Conservation (phyloP, 352 stramenopile species). For the Aphanomyces stellatus region DNA sequence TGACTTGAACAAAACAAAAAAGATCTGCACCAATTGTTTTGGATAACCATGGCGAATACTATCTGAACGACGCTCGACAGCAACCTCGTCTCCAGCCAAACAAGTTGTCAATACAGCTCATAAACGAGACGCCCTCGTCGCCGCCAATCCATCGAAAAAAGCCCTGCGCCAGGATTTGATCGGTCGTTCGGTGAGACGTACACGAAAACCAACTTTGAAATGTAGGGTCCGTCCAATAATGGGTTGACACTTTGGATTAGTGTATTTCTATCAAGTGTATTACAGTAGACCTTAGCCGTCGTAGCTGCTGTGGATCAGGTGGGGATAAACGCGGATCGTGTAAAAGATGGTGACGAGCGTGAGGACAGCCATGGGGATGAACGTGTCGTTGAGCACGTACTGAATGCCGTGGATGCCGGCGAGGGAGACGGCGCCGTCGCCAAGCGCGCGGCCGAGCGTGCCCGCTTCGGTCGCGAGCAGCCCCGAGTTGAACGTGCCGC, state of each 20-base stretch:
- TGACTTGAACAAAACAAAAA: too few species aligned
- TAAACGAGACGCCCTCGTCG: too few species aligned
- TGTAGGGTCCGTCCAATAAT: too few species aligned
- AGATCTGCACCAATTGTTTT: too few species aligned
- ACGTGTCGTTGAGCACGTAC: constrained; percentile 81
- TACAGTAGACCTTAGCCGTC: neutral
- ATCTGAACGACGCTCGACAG: too few species aligned
- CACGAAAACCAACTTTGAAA: too few species aligned
- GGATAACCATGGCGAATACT: too few species aligned
- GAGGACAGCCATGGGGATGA: constrained; percentile 50
- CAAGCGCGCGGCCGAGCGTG: constrained; percentile 82
- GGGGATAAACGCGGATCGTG: constrained; percentile 50
- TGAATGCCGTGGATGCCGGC: constrained; percentile 70
- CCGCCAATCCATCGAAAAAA: neutral
- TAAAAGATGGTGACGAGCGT: constrained; percentile 54
- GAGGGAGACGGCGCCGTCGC: constrained; percentile 79
- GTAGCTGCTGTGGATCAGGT: constrained; percentile 16
- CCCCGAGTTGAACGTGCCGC: constrained; percentile 92
- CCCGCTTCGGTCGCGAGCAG: constrained; percentile 90
- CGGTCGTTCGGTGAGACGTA: neutral
- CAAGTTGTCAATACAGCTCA: too few species aligned
- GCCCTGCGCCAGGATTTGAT: neutral
- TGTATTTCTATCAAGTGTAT: neutral
- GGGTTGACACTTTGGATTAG: too few species aligned
- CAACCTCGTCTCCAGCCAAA: too few species aligned